phyloP scores from a whole-genome alignment of 2,329 filamentous ascomycete genomes.

The Monosporascus sp. region DNA sequence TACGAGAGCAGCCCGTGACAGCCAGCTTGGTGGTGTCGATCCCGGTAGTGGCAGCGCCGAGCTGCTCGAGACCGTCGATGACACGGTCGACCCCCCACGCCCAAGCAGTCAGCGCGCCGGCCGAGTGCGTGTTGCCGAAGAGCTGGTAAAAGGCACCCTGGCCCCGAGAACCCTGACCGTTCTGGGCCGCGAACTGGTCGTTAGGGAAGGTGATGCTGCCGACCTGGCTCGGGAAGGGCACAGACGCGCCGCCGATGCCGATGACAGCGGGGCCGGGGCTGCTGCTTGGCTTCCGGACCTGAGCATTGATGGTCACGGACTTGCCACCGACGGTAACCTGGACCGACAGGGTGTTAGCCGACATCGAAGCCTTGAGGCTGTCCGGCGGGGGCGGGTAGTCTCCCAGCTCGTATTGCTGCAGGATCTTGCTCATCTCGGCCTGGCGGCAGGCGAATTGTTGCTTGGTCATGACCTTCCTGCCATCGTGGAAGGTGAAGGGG shows the following conservation, averaged over 20 bases:
- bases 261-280: slow-evolving; percentile 54
- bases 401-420: slow-evolving; percentile 48
- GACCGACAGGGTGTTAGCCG: slow-evolving; percentile 38
- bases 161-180: slow-evolving; percentile 41
- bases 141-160: slow-evolving; percentile 55
- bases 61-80: slow-evolving; percentile 53
- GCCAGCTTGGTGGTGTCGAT: slow-evolving; percentile 48
- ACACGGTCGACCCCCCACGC: slow-evolving; percentile 58
- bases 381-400: slow-evolving; percentile 41
- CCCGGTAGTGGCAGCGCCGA: slow-evolving; percentile 35
- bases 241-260: slow-evolving; percentile 46
- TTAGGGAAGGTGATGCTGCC: slow-evolving; percentile 56
- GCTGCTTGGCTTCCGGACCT: slow-evolving; percentile 38
- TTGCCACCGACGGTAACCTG: slow-evolving; percentile 39
- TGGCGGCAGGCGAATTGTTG: slow-evolving; percentile 43
- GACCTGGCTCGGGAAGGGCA: slow-evolving; percentile 50
- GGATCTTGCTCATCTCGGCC: slow-evolving; percentile 40
- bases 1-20: slow-evolving; percentile 59
- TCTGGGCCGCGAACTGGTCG: slow-evolving; percentile 50
- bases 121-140: slow-evolving; percentile 49
- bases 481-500: slow-evolving; percentile 41
- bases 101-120: slow-evolving; percentile 57
- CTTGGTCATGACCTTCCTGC: slow-evolving; percentile 38
- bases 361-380: slow-evolving; percentile 39
- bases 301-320: slow-evolving; percentile 38